A percentile compares a stretch with the other conserved stretches of the same genome.
These are phyloP conservation scores for Phytopythium vexans DNA, from an alignment of 352 stramenopile genomes.

Conservation along the genomic window DNA sequence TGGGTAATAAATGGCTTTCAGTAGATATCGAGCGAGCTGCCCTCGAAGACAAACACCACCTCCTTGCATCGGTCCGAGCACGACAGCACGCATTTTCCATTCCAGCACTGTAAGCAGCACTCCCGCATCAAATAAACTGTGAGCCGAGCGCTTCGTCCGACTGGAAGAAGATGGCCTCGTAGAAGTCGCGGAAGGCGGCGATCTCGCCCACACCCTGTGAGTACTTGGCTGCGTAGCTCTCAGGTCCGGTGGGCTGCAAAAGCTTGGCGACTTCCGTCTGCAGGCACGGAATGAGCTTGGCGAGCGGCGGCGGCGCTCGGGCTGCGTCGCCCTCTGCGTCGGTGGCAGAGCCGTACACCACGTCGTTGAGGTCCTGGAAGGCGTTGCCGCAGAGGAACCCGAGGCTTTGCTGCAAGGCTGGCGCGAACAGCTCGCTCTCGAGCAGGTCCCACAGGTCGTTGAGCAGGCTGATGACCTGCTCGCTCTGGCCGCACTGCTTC, in stretches of 20 bases:
- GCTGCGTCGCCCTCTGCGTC: constrained; percentile 9
- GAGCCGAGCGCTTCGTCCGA: constrained; percentile 6
- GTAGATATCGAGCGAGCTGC: too few species aligned
- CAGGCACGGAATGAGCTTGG: constrained; percentile 76
- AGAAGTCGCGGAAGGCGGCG: constrained; percentile 81
- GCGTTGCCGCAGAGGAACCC: constrained; percentile 74
- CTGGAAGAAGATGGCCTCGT: constrained; percentile 82
- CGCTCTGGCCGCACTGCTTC: constrained; percentile 60
- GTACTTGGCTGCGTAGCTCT: constrained; percentile 71
- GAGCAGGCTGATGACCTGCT: constrained; percentile 74
- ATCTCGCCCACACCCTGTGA: constrained; percentile 75
- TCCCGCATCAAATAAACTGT: constrained; percentile 5
- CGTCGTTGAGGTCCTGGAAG: constrained; percentile 77
- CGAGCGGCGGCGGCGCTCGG: constrained; percentile 55
- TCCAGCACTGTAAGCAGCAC: too few species aligned
- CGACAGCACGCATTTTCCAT: too few species aligned
- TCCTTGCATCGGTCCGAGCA: too few species aligned
- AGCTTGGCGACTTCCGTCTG: constrained; percentile 74
- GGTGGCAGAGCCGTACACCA: constrained; percentile 47
- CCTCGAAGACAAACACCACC: too few species aligned
- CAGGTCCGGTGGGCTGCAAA: constrained; percentile 38
- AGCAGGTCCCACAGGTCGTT: constrained; percentile 83
- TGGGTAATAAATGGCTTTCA: too few species aligned
- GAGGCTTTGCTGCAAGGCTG: constrained; percentile 67
- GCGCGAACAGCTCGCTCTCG: constrained; percentile 73